These are phyloP conservation scores for Saccharomycopsis amapae DNA, from an alignment of 805 yeast species.

Conservation along the genomic window DNA sequence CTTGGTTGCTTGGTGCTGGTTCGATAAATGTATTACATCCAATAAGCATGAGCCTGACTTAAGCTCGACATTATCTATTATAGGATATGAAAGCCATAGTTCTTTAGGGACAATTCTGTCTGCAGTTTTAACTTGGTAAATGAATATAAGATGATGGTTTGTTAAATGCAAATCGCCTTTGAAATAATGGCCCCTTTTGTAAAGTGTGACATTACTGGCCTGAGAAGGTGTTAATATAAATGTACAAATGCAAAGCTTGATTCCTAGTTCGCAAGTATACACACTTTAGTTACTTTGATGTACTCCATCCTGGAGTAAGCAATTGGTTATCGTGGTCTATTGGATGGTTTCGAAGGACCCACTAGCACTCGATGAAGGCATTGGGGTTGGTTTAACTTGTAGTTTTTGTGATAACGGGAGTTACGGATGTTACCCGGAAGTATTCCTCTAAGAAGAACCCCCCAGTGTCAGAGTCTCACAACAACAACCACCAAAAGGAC, in stretches of 20 bases:
- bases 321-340: background rate
- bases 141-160: constrained; percentile 69
- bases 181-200: constrained; percentile 48
- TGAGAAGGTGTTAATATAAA: constrained; percentile 19
- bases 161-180: constrained; percentile 62
- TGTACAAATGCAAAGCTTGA: background rate
- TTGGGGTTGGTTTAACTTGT: no score
- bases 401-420: no score
- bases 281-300: constrained; percentile 45
- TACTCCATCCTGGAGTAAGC: constrained; percentile 43
- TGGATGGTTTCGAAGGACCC: no score
- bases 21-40: constrained; percentile 20
- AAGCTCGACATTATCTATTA: constrained; percentile 55
- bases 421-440: no score
- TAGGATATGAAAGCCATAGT: constrained; percentile 89
- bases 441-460: no score
- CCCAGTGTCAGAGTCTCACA: no score
- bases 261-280: constrained; percentile 18
- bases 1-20: constrained; percentile 6
- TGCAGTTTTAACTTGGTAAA: constrained; percentile 25
- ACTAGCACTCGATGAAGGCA: no score
- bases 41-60: constrained; percentile 45
- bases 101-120: constrained; percentile 39
- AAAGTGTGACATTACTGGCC: constrained; percentile 46
- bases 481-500: no score